Conservation (phyloP, 441 rosid genomes). For the Adansonia madagascariensis region DNA sequence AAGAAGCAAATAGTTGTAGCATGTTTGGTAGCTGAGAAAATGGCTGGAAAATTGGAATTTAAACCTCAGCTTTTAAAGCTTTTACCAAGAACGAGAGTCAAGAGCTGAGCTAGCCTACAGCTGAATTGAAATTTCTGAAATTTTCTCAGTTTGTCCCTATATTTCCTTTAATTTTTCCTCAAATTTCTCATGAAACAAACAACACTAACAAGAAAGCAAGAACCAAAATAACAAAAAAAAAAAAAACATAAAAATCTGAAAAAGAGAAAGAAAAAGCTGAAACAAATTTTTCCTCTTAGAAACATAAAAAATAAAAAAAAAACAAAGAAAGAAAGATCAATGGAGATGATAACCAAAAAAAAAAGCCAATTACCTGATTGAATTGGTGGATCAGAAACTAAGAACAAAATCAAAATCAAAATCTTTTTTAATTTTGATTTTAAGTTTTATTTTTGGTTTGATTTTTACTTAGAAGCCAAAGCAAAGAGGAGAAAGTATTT, state of each 20-base stretch:
- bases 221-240: conserved; percentile 7
- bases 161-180: background rate
- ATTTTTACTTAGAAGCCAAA: background rate
- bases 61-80: background rate
- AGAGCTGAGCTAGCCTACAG: background rate
- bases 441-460: background rate
- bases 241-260: background rate
- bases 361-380: conserved; percentile 30
- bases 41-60: conserved; percentile 14
- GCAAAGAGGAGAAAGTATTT: background rate
- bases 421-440: background rate
- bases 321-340: background rate
- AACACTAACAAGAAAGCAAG: conserved; percentile 12
- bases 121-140: background rate
- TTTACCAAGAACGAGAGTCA: background rate
- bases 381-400: conserved; percentile 21
- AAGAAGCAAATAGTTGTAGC: background rate
- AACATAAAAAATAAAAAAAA: background rate
- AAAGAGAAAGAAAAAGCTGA: background rate
- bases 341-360: background rate
- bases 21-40: conserved; percentile 32
- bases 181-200: conserved; percentile 33
- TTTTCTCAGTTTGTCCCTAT: background rate
- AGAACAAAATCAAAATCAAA: background rate
- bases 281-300: background rate